Evolutionary conservation across 371 early-diverging fungal genomes (phyloP), one percentile per base, ranked within the genome.

Genomic region (Rhizopus stolonifer): DNA sequence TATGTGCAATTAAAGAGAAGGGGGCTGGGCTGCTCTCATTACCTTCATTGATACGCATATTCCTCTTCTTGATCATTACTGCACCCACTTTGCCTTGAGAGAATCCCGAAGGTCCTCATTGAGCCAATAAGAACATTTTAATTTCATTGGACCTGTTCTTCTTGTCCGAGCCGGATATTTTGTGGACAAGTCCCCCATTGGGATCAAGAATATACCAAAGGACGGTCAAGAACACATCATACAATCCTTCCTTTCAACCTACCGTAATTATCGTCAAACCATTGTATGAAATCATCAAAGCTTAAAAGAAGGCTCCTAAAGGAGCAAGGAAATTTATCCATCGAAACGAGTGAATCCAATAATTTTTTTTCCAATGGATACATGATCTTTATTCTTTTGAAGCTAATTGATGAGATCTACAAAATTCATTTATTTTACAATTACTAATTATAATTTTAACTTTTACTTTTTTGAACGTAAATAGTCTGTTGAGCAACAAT

Each of bases 401-500:
- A 36, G 31, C 31, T 7, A n/a, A n/a, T 4, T 11, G 15, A 36
- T 36, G 36, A 8, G 36, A 36, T 11, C 36, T 36, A 11, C 29
- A 9, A 9, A 9, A 11, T 29, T 29, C 11, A 29, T 9, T 29
- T 29, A 29, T 29, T 29, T 29, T 29, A 29, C 29, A 29, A 29
- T 9, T 29, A 14, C n/a, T 36, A 15, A 36, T 14, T 5, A 11
- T n/a, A 4, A 36, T 36, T 48, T 48, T 48, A 18, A 21, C 18
- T 21, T 21, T 31, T 32, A 14, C 17, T 13, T 45, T 23, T 22
- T 22, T 26, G 19, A 32, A 48, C 17, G 4, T 33, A 17, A 48
- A 17, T 23, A 48, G 48, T 34, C 19, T 48, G 43, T 48, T 48
- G 48, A 48, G 48, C 48, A 48, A 48, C 48, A 32, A 67, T 67